Conservation (phyloP, 2,329 filamentous ascomycete genomes). For the Hirsutella thompsonii region DNA sequence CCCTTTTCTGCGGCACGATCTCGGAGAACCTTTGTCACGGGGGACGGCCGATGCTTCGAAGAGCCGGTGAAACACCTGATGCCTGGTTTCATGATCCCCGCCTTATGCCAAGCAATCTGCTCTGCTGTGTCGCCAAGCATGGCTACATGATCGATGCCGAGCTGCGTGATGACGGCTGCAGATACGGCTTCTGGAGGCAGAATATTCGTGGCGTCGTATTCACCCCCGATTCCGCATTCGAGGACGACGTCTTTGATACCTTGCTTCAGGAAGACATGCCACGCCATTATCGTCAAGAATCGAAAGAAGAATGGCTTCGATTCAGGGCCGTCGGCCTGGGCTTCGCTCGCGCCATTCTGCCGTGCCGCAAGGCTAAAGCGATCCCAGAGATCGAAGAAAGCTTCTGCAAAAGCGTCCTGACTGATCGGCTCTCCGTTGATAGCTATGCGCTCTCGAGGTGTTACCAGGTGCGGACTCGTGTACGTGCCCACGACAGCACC, state of each 20-base stretch:
- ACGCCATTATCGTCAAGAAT: conserved; percentile 77
- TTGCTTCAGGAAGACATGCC: conserved; percentile 69
- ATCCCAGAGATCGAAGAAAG: conserved; percentile 82
- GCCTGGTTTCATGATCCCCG: conserved; percentile 66
- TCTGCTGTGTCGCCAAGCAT: conserved; percentile 70
- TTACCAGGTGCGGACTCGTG: conserved; percentile 75
- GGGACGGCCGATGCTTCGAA: conserved; percentile 15
- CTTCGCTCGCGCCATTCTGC: conserved; percentile 18
- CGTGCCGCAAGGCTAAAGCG: conserved; percentile 28
- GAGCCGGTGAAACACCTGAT: conserved; percentile 24
- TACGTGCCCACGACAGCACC: conserved; percentile 53
- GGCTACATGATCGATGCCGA: conserved; percentile 75
- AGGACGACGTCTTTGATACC: conserved; percentile 69
- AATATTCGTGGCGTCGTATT: conserved; percentile 88
- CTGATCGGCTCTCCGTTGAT: conserved; percentile 62
- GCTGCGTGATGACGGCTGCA: conserved; percentile 60
- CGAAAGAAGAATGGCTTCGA: conserved; percentile 87
- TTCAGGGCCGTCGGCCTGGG: conserved; percentile 36
- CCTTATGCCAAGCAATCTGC: conserved; percentile 84
- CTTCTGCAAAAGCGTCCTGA: conserved; percentile 55
- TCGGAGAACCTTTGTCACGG: conserved; percentile 39
- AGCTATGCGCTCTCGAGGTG: conserved; percentile 72
- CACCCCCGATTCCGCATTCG: conserved; percentile 89
- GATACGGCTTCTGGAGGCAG: conserved; percentile 49
- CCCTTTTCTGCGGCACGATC: conserved; percentile 46